Base-by-base conservation (phyloP, 2,329 filamentous ascomycete genomes). In the Monilinia laxa region DNA sequence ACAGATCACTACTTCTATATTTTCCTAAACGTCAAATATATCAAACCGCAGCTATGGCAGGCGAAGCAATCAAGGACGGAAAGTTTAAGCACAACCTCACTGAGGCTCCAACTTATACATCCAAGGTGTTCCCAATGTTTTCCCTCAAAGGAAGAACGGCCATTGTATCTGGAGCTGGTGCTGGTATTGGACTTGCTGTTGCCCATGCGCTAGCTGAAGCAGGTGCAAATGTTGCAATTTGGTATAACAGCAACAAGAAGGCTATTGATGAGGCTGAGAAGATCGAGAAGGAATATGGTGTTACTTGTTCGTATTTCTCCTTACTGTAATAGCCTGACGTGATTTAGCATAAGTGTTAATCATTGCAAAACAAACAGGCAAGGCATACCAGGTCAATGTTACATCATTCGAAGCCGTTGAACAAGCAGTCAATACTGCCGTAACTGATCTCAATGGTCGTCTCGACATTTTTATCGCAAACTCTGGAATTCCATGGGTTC, bases 391-490 rank as follows among this genome's bases (percentile, higher is more conserved):
- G 73, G 85, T 89, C 69, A 82, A 90, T 71, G 82, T 89, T 11
- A 83, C 81, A 40, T 80, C 81, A 3, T 82, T 80, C 70, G 81
- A 84, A 25, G 68, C 66, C 1, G 70, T 75, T 10, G 67, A 70
- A 42, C 49, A 67, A 1, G 79, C 81, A 5, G 83, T 87, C n/a
- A 78, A 83, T 47, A 74, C 78, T 20, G 80, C 83, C 12, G 80
- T 89, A 52, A 78, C n/a, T 68, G 77, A 93, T 20, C 90, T 93
- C 79, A 87, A 90, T 74, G 88, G 88, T 68, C 85, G n/a, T 6
- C 84, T 94, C 11, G 91, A 93, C 73, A 82, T 92, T 71, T 92
- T 94, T 73, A 85, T 93, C 55, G 90, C 91, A 72, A 94, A 95
- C 75, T 88, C 88, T 18, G 90, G 90, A n/a, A 87, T 93, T 64